phyloP scores from a whole-genome alignment of 345 rosid species.

The Cardiospermum halicacabum region DNA sequence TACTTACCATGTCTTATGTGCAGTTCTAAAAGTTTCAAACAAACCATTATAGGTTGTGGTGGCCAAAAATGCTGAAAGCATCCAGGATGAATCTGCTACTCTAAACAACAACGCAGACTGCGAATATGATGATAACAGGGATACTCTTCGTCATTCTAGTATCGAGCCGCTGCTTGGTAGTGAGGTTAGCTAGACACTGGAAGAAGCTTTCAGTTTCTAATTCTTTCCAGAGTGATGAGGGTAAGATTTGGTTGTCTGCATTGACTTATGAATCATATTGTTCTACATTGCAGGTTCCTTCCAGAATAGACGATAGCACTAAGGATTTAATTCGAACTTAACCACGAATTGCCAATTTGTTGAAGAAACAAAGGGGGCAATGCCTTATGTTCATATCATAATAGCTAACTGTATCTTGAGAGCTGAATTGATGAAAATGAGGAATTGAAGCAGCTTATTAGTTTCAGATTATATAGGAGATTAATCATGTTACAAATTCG shows the following conservation, averaged over 20 bases:
- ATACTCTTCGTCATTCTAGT: background rate
- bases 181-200: constrained; percentile 16
- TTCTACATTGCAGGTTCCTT: constrained; percentile 16
- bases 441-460: too few species aligned
- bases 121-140: constrained; percentile 10
- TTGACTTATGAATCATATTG: background rate
- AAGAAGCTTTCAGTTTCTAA: constrained; percentile 1
- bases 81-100: constrained; percentile 13
- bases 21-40: background rate
- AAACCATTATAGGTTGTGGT: constrained; percentile 13
- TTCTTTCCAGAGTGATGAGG: background rate
- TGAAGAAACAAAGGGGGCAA: constrained; percentile 7
- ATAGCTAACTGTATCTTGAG: too few species aligned
- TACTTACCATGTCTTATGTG: background rate
- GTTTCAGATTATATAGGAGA: too few species aligned
- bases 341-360: background rate
- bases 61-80: constrained; percentile 4
- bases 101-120: background rate
- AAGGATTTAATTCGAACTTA: background rate
- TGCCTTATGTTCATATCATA: too few species aligned
- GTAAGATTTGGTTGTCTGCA: too few species aligned
- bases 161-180: background rate
- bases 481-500: too few species aligned
- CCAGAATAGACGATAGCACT: constrained; percentile 4
- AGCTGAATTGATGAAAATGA: too few species aligned